These are phyloP conservation scores for Globisporangium rhizosaccharum DNA, from an alignment of 352 stramenopile genomes.

Conservation along the genomic window DNA sequence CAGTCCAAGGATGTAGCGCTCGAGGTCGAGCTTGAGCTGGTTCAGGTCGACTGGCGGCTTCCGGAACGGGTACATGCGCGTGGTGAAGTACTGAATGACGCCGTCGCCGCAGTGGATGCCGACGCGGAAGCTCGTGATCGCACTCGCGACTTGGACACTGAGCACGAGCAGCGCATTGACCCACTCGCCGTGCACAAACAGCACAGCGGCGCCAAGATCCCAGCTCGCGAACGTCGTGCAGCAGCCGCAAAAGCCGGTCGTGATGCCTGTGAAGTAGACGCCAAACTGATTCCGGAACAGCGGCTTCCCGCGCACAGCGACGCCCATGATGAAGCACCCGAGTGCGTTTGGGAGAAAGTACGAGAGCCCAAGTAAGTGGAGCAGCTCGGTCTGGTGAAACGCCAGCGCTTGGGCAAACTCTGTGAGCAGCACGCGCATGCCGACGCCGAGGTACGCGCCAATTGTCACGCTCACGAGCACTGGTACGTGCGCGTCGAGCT, in stretches of 20 bases:
- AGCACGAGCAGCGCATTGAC: conserved; percentile 44
- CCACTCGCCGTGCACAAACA: conserved; percentile 48
- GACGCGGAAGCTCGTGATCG: conserved; percentile 33
- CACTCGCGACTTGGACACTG: conserved; percentile 37
- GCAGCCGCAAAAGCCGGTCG: conserved; percentile 63
- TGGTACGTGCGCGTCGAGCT: conserved; percentile 27
- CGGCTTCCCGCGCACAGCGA: conserved; percentile 34
- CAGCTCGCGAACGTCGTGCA: conserved; percentile 66
- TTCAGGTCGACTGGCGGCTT: conserved; percentile 40
- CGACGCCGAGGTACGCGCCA: conserved; percentile 46
- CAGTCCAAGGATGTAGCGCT: conserved; percentile 41
- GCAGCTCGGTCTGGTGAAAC: conserved; percentile 31
- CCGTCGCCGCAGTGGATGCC: conserved; percentile 42
- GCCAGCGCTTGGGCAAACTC: conserved; percentile 37
- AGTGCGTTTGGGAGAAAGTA: conserved; percentile 56
- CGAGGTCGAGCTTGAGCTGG: conserved; percentile 48
- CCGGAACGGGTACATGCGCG: conserved; percentile 36
- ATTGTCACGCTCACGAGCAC: conserved; percentile 31
- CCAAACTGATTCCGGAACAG: conserved; percentile 41
- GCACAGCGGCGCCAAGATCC: conserved; percentile 38
- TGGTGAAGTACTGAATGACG: conserved; percentile 32
- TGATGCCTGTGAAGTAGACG: conserved; percentile 44
- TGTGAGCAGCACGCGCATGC: conserved; percentile 38
- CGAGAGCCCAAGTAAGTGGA: conserved; percentile 43
- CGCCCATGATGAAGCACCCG: conserved; percentile 63